Conservation (phyloP, 495 filamentous ascomycete genomes). For the Neurospora sp. region DNA sequence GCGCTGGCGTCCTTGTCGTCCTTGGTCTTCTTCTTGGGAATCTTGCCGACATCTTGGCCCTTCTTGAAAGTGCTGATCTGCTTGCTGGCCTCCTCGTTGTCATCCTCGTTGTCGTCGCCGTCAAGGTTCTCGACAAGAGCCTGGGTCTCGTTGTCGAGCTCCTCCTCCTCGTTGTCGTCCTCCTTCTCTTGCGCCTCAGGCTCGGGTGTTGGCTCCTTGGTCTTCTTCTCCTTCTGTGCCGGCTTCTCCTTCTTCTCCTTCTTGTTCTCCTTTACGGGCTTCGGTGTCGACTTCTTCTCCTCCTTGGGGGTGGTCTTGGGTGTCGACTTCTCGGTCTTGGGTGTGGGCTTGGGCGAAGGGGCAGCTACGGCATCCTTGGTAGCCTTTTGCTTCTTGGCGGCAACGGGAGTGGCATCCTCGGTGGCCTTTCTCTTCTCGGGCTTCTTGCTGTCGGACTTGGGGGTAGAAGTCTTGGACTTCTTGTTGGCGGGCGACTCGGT, state of each 20-base stretch:
- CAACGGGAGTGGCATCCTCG: constrained; percentile 34
- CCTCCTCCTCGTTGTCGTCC: constrained; percentile 23
- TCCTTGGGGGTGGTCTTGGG: constrained; percentile 12
- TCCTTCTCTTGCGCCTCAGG: constrained; percentile 19
- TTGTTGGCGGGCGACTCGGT: constrained; percentile 50
- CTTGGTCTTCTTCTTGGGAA: constrained; percentile 51
- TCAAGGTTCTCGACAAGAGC: constrained; percentile 68
- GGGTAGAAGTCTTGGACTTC: constrained; percentile 37
- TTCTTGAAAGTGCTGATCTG: constrained; percentile 36
- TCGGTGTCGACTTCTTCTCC: constrained; percentile 22
- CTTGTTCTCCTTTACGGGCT: constrained; percentile 15
- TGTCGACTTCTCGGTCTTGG: constrained; percentile 19
- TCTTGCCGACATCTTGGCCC: constrained; percentile 50
- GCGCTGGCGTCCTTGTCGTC: constrained; percentile 37
- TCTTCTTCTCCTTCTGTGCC: constrained; percentile 20
- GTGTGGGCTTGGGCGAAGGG: constrained; percentile 3
- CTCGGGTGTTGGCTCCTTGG: constrained; percentile 15
- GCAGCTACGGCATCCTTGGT: constrained; percentile 17
- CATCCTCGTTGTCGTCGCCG: constrained; percentile 56
- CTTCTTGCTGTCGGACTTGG: constrained; percentile 14
- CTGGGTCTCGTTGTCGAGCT: constrained; percentile 36
- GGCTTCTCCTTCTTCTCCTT: constrained; percentile 15
- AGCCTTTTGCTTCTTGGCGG: constrained; percentile 31
- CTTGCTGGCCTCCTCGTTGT: constrained; percentile 44
- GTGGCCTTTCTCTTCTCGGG: constrained; percentile 41